These are phyloP conservation scores for Colletotrichum eleusines DNA, from an alignment of 2,329 filamentous ascomycete genomes.

Conservation along the genomic window DNA sequence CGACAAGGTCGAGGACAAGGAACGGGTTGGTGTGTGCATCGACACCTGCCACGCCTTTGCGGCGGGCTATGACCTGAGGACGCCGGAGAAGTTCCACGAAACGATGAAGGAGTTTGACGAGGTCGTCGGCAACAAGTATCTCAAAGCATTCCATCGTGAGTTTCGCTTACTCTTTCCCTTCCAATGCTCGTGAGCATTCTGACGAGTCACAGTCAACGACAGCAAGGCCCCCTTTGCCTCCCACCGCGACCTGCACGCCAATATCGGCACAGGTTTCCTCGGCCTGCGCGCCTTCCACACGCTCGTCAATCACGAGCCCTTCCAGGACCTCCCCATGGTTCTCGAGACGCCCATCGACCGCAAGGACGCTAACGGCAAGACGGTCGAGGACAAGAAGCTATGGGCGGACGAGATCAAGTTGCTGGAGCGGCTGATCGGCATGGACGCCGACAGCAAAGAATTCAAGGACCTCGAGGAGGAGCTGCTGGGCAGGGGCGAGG, in stretches of 20 bases:
- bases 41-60: conserved; percentile 98
- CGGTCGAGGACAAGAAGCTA: conserved; percentile 80
- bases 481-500: conserved; percentile 75
- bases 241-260: conserved; percentile 90
- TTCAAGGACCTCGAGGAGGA: conserved; percentile 75
- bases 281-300: conserved; percentile 92
- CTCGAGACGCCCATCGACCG: conserved; percentile 94
- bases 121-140: conserved; percentile 81
- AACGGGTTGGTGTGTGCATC: conserved; percentile 90
- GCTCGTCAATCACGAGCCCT: conserved; percentile 83
- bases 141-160: conserved; percentile 81
- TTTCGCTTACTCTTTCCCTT: not conserved
- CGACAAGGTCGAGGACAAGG: conserved; percentile 80
- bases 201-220: conserved; percentile 79
- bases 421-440: conserved; percentile 87
- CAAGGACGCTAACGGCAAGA: conserved; percentile 73
- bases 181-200: conserved; percentile 16
- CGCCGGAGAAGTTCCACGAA: conserved; percentile 76
- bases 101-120: conserved; percentile 83
- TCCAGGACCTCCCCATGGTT: conserved; percentile 88
- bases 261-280: conserved; percentile 95
- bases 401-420: conserved; percentile 97
- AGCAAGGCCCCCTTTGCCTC: conserved; percentile 90
- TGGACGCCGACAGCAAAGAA: conserved; percentile 80
- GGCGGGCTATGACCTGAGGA: conserved; percentile 89